These are phyloP conservation scores for Trichoderma gracile DNA, from an alignment of 2,329 filamentous ascomycete genomes.

Conservation along the genomic window DNA sequence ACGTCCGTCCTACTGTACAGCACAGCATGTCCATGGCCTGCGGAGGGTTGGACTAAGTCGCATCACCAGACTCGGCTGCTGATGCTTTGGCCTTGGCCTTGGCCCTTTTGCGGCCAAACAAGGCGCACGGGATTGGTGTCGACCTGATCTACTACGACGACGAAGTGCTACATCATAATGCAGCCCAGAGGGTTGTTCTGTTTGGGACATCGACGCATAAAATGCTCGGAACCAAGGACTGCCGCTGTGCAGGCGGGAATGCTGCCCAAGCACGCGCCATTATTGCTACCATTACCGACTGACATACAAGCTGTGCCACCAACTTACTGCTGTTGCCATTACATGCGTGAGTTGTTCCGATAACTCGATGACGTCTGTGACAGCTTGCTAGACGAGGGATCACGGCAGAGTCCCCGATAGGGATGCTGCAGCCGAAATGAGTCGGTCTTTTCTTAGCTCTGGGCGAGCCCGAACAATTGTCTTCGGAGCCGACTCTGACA, in stretches of 20 bases:
- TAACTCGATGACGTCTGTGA: conserved; percentile 18
- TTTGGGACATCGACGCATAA: neutral
- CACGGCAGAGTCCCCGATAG: neutral
- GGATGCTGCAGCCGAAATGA: conserved; percentile 13
- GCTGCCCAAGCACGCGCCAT: conserved; percentile 3
- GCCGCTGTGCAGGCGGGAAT: neutral
- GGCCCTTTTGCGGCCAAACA: neutral
- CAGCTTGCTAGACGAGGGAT: neutral
- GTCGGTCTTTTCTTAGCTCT: conserved; percentile 14
- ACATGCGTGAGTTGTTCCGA: too few species aligned
- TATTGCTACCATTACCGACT: neutral
- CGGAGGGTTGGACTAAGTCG: conserved; percentile 7
- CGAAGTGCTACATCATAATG: neutral
- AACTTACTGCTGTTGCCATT: too few species aligned
- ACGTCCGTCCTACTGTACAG: neutral
- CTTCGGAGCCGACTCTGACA: too few species aligned
- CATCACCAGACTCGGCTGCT: conserved; percentile 11
- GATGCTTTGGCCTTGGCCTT: conserved; percentile 2
- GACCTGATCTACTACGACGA: neutral
- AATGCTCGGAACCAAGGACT: conserved; percentile 3
- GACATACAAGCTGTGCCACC: too few species aligned
- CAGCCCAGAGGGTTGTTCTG: neutral
- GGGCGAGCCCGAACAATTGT: neutral
- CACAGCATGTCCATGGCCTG: neutral
- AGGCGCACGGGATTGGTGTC: conserved; percentile 1